Conservation (phyloP, 306 rosid species). For the Chamaecrista fasciculata region DNA sequence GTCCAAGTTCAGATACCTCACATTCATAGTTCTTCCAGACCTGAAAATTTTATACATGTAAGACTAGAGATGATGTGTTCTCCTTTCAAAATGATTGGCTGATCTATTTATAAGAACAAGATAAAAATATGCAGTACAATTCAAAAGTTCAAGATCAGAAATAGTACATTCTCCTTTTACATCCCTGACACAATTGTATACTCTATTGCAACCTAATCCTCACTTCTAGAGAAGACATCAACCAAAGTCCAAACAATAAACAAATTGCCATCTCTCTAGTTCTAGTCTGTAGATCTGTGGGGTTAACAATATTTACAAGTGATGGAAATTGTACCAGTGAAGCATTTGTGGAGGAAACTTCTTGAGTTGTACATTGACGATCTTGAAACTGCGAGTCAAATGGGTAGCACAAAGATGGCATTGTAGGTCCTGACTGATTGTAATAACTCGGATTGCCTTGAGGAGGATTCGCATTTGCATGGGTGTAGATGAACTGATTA, state of each 20-base stretch:
- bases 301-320: background rate
- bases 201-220: slow-evolving; percentile 4
- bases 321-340: slow-evolving; percentile 55
- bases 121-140: background rate
- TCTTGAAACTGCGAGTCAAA: slow-evolving; percentile 61
- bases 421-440: slow-evolving; percentile 87
- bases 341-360: slow-evolving; percentile 83
- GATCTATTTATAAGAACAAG: background rate
- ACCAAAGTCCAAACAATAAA: slow-evolving; percentile 5
- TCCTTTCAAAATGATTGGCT: background rate
- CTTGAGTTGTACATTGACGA: slow-evolving; percentile 61
- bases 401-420: slow-evolving; percentile 87
- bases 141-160: slow-evolving; percentile 5
- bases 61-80: slow-evolving; percentile 19
- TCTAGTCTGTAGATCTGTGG: background rate
- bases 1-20: slow-evolving; percentile 54
- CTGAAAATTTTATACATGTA: slow-evolving; percentile 41
- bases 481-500: slow-evolving; percentile 56
- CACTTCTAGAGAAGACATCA: background rate
- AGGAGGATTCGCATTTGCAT: slow-evolving; percentile 56
- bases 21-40: slow-evolving; percentile 81
- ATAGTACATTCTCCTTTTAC: background rate
- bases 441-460: slow-evolving; percentile 40
- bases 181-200: background rate
- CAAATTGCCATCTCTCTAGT: background rate